Evolutionary conservation across 2,329 filamentous ascomycete genomes (phyloP), one percentile per base, ranked within the genome.

Genomic region (Tolypocladium guangdongense): DNA sequence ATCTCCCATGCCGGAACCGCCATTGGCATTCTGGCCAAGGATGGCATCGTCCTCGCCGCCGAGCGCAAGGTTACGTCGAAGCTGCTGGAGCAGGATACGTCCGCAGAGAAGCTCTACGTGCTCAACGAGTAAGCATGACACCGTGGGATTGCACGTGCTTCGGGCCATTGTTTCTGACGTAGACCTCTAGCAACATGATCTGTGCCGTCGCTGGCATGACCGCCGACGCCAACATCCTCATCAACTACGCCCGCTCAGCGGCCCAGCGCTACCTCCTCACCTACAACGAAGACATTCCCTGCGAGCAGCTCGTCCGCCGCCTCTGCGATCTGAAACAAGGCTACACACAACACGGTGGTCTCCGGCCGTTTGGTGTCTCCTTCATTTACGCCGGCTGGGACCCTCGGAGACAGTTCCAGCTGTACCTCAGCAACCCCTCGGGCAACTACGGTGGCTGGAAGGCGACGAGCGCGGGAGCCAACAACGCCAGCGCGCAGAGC

Each of bases 371-470:
- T 64, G 93, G 93, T 72, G 93, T 99, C 49, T 96, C 91, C 49
- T 97, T 99, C 82, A 97, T 99, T 80, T 99, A 99, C 69, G 95
- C 95, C 50, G 93, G 93, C 56, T 99, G 91, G 82, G 93, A 99
- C 68, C 89, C 89, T 56, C 88, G 95, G 73, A 83, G 91, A 66
- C 87, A 97, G 71, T 99, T 99, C 80, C 93, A 99, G 78, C 83
- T 99, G 58, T 99, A 97, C 77, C 90, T 97, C 71, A 96, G 91
- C 78, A 99, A 99, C 74, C 93, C 93, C 16, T 95, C 89, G 58
- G 93, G 93, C 63, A 99, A 99, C 78, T 99, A 99, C 69, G 95
- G 93, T 59, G 93, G 93, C 54, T 99, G 93, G 93, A 99, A 99
- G 77, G 93, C 93, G 36, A 99, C 93, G 52, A 96, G 90, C 66